Evolutionary conservation across 2,329 filamentous ascomycete genomes (phyloP).

Genomic region (Aspergillus proliferans): DNA sequence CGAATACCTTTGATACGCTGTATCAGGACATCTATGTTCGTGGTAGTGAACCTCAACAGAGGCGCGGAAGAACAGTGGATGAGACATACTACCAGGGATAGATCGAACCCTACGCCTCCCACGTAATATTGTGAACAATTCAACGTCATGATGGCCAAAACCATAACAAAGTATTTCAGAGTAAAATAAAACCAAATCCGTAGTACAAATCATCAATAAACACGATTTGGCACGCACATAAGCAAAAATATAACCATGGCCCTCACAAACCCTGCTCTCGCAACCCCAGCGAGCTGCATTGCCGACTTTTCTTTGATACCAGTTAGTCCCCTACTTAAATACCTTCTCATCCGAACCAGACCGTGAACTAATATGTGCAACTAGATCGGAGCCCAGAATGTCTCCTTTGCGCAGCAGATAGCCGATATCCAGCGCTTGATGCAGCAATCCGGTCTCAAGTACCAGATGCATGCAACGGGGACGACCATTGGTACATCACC

Average conservation of each 20-base stretch:
- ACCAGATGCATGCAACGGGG: conserved; percentile 81
- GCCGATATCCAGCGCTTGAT: conserved; percentile 77
- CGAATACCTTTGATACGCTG: conserved; percentile 69
- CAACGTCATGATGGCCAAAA: background rate
- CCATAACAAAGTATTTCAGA: background rate
- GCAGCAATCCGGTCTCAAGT: conserved; percentile 67
- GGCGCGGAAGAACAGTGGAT: conserved; percentile 76
- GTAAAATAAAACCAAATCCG: background rate
- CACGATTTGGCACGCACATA: background rate
- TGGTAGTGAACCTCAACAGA: conserved; percentile 75
- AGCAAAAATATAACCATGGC: conserved; percentile 6
- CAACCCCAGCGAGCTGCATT: conserved; percentile 64
- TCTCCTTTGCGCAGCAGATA: conserved; percentile 71
- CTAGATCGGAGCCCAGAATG: conserved; percentile 62
- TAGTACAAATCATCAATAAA: too few relatives aligned
- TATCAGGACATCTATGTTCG: conserved; percentile 91
- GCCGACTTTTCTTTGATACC: conserved; percentile 85
- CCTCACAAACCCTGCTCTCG: conserved; percentile 10
- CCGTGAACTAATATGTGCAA: background rate
- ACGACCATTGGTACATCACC: conserved; percentile 68
- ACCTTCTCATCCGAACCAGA: background rate
- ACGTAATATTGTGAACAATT: background rate
- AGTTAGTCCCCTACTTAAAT: conserved; percentile 7
- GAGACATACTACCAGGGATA: conserved; percentile 70
- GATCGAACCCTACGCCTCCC: background rate